phyloP scores from a whole-genome alignment of 352 stramenopile genomes.

The Chrysophaeum taylorii region DNA sequence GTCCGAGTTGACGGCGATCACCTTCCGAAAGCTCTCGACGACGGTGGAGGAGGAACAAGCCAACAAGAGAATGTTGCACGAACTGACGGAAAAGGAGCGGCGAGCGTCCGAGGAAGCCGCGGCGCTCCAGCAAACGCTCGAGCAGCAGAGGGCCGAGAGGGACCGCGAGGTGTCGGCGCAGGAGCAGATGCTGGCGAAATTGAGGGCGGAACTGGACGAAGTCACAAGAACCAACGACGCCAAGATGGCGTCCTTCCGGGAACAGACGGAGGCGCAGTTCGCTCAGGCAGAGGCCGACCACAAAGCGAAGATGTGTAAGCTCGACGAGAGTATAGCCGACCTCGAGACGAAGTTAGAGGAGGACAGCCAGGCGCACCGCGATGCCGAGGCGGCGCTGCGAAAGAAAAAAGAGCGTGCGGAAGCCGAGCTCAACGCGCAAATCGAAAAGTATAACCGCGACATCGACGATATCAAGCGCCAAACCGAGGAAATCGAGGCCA shows the following conservation, averaged over 20 bases:
- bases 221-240: background rate
- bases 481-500: conserved; percentile 24
- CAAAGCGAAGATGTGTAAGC: too few species aligned
- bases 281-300: too few species aligned
- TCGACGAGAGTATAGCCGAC: background rate
- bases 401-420: conserved; percentile 9
- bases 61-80: background rate
- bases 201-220: background rate
- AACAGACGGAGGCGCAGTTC: background rate
- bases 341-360: background rate
- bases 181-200: background rate
- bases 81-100: conserved; percentile 5
- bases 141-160: background rate
- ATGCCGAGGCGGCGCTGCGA: background rate
- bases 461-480: conserved; percentile 21
- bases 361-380: background rate
- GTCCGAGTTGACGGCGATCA: background rate
- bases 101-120: background rate
- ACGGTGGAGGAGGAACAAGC: background rate
- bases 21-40: background rate
- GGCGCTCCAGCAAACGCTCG: background rate
- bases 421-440: background rate
- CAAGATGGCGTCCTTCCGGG: background rate
- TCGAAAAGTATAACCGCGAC: conserved; percentile 5
- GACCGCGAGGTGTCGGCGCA: background rate